Base-by-base conservation (phyloP, 2,329 filamentous ascomycete genomes). In the Clonostachys rosea region DNA sequence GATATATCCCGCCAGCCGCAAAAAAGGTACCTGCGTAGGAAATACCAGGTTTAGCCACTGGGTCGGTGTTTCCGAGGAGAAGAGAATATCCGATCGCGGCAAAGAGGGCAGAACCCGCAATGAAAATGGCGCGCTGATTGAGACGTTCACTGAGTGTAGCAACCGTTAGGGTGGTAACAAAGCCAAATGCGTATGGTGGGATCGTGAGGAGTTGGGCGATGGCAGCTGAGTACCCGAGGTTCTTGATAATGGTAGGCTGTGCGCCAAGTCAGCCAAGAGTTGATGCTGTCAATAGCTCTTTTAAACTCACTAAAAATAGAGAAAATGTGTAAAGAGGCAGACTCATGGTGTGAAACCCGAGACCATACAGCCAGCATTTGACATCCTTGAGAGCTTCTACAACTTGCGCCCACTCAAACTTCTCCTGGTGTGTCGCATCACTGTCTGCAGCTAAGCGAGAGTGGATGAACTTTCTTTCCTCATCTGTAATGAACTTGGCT, bases 1-100 rank as follows among this genome's bases (percentile, higher is more conserved):
- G 88, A 54, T 92, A 94, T 47, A 94, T 91, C 2, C 87, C 86
- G 48, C 88, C 77, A 0, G 89, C 86, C 0, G 81, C 86, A 1
- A 95, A 69, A 63, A 91, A 95, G 0, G 84, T 84, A 0, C 86
- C 89, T 0, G 79, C 86, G 54, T 95, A 95, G 11, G 81, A 73
- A 0, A 82, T 81, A 2, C 71, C 72, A 2, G 82, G 73, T 13
- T 82, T 63, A 1, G 85, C 85, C 4, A 83, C 70, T 1, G 64
- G 56, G 4, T 48, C 84, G 82, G 5, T 56, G 53, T 49, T 78
- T 3, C 74, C 71, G 34, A 84, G 76, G 62, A 81, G 85, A 69
- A 82, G 77, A 20, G 78, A 67, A 48, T 81, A 84, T 0, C 82
- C 83, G 5, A 79, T 63, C 54, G 89, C 78, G 0, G 87, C 87